Evolutionary conservation across 192 early-diverging fungal species (phyloP), one percentile per base, ranked within the genome.

Genomic region (Linderina pennispora): DNA sequence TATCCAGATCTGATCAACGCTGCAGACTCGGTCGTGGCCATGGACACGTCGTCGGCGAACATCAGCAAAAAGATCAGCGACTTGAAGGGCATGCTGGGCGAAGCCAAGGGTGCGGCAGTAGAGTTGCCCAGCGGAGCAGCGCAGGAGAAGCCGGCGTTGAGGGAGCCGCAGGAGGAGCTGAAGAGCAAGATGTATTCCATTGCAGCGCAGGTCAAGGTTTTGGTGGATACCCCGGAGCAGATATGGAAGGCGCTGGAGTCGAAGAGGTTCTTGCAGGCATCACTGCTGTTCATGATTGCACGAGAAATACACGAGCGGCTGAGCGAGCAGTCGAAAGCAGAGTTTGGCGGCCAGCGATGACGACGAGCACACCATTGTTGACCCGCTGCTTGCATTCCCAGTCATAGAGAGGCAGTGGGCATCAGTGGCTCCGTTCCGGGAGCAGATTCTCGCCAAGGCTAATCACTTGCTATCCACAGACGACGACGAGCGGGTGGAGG

Each of bases 191-290:
- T 53, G 2, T 73, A 65, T 17, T 55, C 62, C 9, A 49, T 55
- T 8, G 69, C 69, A 0, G 69, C 69, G 13, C 69, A 73, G 46
- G 57, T 65, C 11, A 64, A 65, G 23, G 69, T 73, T 20, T 62
- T 73, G 8, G 62, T 56, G 17, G 62, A 65, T 21, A 58, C 69
- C 36, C 57, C 57, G 0, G 69, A 73, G 40, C 62, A 61, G 43
- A 53, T 73, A 17, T 65, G 69, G 62, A 51, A 57, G 36, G 56
- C 69, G 2, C 45, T 73, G 20, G 56, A 23, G 15, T 44, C 53
- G 5, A 35, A 46, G 31, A 58, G 39, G 31, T 61, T 50, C 23
- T 41, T 73, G 24, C 69, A 60, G 21, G 61, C 69, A 0, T 36
- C 69, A 45, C 62, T 73, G 20, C 36, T 65, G 42, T 73, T 48